phyloP scores from a whole-genome alignment of 176 grass and related monocot genomes.

The Aegilops umbellulata region DNA sequence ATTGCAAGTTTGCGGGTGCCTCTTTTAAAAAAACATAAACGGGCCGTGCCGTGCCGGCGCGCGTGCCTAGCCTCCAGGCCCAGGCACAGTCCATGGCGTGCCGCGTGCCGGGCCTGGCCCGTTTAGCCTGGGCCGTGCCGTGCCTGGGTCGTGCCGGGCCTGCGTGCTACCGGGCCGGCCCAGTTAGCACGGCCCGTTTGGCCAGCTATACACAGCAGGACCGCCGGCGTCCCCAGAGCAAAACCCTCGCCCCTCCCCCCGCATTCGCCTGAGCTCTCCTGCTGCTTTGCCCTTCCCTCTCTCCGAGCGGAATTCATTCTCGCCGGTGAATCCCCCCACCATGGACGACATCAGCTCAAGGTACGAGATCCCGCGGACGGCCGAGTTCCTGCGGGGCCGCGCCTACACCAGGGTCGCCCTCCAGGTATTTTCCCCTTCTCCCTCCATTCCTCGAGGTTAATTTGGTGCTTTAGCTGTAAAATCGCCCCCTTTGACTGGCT shows the following conservation, averaged over 20 bases:
- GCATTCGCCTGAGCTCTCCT: neutral
- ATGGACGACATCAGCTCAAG: conserved; percentile 57
- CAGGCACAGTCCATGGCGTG: too few relatives aligned
- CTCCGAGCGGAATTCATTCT: neutral
- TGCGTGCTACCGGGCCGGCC: too few relatives aligned
- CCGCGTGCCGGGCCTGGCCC: too few relatives aligned
- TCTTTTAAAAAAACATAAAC: too few relatives aligned
- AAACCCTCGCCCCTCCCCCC: neutral
- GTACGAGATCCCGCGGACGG: conserved; percentile 66
- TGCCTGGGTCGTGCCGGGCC: too few relatives aligned
- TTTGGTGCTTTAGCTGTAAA: neutral
- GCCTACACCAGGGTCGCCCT: conserved; percentile 71
- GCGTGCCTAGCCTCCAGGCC: too few relatives aligned
- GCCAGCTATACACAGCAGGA: too few relatives aligned
- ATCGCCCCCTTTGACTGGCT: neutral
- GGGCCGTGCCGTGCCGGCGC: too few relatives aligned
- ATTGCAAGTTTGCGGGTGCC: too few relatives aligned
- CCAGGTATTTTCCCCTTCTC: conserved; percentile 42
- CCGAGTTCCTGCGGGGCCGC: conserved; percentile 49
- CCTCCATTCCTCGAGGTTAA: neutral
- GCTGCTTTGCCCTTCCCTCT: neutral
- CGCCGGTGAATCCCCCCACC: neutral
- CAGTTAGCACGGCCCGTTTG: too few relatives aligned
- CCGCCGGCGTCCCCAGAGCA: neutral
- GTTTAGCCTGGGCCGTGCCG: too few relatives aligned